Conservation (phyloP, 1,284 basidiomycete genomes). For the Trametes hirsuta region DNA sequence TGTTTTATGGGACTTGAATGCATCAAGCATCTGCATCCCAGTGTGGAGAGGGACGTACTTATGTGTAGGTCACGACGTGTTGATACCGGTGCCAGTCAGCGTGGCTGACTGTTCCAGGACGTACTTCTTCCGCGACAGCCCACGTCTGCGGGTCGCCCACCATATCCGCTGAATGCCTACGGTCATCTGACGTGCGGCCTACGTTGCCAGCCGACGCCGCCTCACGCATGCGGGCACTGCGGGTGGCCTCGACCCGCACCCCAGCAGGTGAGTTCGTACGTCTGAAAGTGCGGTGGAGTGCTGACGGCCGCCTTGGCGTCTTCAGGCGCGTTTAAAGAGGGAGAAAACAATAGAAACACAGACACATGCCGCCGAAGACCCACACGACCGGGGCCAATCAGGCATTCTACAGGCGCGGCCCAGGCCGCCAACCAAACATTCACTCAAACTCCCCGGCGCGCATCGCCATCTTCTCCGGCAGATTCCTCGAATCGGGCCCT, state of each 20-base stretch:
- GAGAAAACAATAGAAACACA: neutral
- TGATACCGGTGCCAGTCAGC: neutral
- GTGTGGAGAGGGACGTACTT: neutral
- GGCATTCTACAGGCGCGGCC: neutral
- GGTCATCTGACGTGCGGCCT: too few relatives aligned
- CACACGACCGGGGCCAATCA: neutral
- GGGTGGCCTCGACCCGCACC: neutral
- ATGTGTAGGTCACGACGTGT: neutral
- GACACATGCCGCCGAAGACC: neutral
- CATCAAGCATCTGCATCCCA: neutral
- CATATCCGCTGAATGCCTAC: too few relatives aligned
- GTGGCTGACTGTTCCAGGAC: neutral
- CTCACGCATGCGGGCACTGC: neutral
- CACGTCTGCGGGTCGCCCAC: neutral
- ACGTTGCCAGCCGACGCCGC: too few relatives aligned
- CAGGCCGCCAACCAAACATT: neutral
- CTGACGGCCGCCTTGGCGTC: too few relatives aligned
- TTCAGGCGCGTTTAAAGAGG: neutral
- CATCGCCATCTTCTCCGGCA: conserved; percentile 2
- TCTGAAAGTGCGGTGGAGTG: too few relatives aligned
- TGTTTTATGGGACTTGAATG: neutral
- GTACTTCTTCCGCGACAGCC: conserved; percentile 6
- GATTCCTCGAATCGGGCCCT: conserved; percentile 3
- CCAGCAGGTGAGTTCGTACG: neutral
- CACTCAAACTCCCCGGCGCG: neutral